Evolutionary conservation across 2,329 filamentous ascomycete genomes (phyloP), one percentile per base, ranked within the genome.

Genomic region (Epichloe sp.): DNA sequence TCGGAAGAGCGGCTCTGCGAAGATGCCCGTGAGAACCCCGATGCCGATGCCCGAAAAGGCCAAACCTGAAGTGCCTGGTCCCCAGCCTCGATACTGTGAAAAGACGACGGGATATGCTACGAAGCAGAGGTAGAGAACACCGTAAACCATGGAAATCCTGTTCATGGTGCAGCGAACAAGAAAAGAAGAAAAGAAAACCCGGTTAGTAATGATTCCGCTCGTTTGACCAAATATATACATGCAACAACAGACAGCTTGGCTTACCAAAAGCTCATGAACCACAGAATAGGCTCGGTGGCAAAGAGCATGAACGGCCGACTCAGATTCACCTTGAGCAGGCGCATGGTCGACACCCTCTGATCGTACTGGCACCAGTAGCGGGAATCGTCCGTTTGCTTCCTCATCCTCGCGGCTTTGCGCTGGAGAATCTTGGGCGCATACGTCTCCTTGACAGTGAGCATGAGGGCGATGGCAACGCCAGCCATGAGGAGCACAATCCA

Each of bases 101-200:
- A 93, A 95, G 52, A 95, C 85, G 53, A 94, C 85, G 0, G 89
- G 89, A 64, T 94, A 94, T 12, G 87, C 88, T 15, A 94, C 84
- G 69, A 95, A 95, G 67, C 88, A 94, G 35, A 95, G 80, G 61
- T 93, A 93, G 1, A 96, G 73, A 41, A 95, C 88, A 17, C 82
- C 86, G 64, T 95, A 95, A 37, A 95, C 80, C 40, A 95, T 71
- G 0, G 86, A 91, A 63, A 90, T 85, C 70, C 82, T 85, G 43
- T 3, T 3, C 8, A 31, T 11, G 10, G 10, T 31, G 31, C 31
- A 11, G 3, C 31, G 31, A 31, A 31, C 31, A 34, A 36, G 31
- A 10, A 5, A n/a, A n/a, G 4, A 8, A 7, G 19, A 12, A 36
- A 5, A n/a, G n/a, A 4, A 15, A 5, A 14, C 11, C 14, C 4